Evolutionary conservation across 306 rosid species (phyloP), one percentile per base, ranked within the genome.

Genomic region (Sicyos edulis): DNA sequence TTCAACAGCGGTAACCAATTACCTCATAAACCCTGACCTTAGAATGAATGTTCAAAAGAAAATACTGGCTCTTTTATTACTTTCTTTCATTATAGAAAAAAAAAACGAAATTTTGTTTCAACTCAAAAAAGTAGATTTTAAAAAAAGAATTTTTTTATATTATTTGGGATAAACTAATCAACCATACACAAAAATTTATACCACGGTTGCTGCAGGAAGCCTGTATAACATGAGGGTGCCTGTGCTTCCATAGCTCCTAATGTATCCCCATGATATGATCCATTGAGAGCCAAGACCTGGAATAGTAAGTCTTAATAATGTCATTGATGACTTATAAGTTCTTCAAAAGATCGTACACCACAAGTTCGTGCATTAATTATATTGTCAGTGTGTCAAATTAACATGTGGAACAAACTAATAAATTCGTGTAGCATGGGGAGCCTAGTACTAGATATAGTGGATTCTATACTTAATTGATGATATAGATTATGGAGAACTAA

Each of bases 231-330:
- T 62, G 98, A 93, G 56, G 97, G 95, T 47, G 97, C 97, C 81
- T 93, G 97, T 49, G 99, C 96, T 87, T 91, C 97, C 99, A 93
- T 90, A 71, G 99, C 99, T 83, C 97, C 97, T 80, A 93, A 83
- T 53, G 97, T 93, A 76, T 93, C 99, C 51, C 99, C 99, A 59
- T 90, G 97, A 85, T 90, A 93, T 52, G 98, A 93, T 75, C 97
- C 89, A 53, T 74, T 84, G 76, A 93, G 91, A 75, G 96, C 96
- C 67, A 93, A 84, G 64, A 93, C 96, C 96, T 92, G 89, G 78
- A 81, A 84, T 55, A 76, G 78, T 59, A 54, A 81, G 73, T 73
- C 50, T 58, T 11, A 55, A 52, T 34, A 62, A 70, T 73, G 52
- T 44, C 56, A 83, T 70, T 70, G 7, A 21, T 26, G 37, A n/a